Conservation (phyloP, 1,284 basidiomycete genomes). For the Sporisorium graminicola region DNA sequence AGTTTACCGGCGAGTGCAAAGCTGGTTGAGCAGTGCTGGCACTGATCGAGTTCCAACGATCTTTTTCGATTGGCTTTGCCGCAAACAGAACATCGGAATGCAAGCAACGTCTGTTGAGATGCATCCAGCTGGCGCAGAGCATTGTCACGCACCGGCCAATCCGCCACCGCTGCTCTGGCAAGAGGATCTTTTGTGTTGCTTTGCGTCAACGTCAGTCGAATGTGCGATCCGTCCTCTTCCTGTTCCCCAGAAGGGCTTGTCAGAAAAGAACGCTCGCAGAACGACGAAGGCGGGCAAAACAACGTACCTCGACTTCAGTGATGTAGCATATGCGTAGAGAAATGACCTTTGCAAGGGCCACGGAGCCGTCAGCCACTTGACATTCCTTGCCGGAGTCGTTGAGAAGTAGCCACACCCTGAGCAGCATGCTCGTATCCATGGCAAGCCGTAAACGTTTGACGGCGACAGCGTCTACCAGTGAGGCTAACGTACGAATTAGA, state of each 20-base stretch:
- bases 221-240: slow-evolving; percentile 1
- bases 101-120: slow-evolving; percentile 18
- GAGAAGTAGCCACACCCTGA: slow-evolving; percentile 11
- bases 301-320: slow-evolving; percentile 19
- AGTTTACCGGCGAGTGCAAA: neutral
- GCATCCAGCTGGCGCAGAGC: neutral
- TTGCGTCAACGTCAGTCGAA: slow-evolving; percentile 4
- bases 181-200: neutral
- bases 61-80: slow-evolving; percentile 30
- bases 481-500: neutral
- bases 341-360: slow-evolving; percentile 12
- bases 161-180: too few relatives aligned
- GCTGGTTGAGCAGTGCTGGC: slow-evolving; percentile 20
- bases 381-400: slow-evolving; percentile 5
- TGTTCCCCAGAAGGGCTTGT: neutral
- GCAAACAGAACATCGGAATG: slow-evolving; percentile 24
- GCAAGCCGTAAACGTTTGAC: slow-evolving; percentile 5
- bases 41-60: neutral
- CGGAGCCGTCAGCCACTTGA: slow-evolving; percentile 12
- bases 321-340: slow-evolving; percentile 19
- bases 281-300: neutral
- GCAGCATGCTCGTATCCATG: neutral
- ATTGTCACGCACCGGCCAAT: neutral
- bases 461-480: neutral
- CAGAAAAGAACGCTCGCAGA: neutral